phyloP scores from a whole-genome alignment of 2,329 filamentous ascomycete species.

The Hypoxylon sp. region DNA sequence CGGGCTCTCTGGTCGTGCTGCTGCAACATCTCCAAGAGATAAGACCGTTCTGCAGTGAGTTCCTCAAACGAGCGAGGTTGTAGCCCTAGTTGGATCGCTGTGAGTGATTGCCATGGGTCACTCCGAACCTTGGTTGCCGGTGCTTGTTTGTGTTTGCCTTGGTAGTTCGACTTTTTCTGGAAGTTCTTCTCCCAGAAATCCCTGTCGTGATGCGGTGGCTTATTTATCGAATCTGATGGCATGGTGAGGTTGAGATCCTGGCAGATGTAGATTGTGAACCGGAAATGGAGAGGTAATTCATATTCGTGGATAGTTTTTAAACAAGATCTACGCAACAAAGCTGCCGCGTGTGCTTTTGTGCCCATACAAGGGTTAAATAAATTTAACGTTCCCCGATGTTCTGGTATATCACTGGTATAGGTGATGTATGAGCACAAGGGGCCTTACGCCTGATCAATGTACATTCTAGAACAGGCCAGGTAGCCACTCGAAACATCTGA shows the following conservation, averaged over 20 bases:
- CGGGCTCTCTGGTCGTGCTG: slow-evolving; percentile 54
- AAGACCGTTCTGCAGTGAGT: slow-evolving; percentile 60
- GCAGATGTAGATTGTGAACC: background rate
- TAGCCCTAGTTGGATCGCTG: slow-evolving; percentile 47
- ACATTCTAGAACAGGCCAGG: background rate
- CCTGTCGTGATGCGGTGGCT: background rate
- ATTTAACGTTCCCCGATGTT: slow-evolving; percentile 18
- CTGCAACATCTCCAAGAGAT: slow-evolving; percentile 58
- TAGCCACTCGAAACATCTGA: slow-evolving; percentile 6
- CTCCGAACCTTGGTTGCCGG: slow-evolving; percentile 15
- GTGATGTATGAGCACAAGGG: background rate
- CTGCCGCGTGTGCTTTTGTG: too few relatives aligned
- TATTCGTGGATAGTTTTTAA: slow-evolving; percentile 3
- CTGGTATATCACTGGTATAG: slow-evolving; percentile 6
- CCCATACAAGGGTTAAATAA: slow-evolving; percentile 6
- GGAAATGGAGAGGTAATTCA: background rate
- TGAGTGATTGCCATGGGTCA: slow-evolving; percentile 30
- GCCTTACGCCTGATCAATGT: slow-evolving; percentile 3
- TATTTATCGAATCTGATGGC: slow-evolving; percentile 5
- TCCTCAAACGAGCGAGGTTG: slow-evolving; percentile 56
- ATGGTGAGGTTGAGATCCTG: slow-evolving; percentile 10
- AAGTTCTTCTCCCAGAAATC: background rate
- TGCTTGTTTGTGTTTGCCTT: background rate
- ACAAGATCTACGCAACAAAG: slow-evolving; percentile 12
- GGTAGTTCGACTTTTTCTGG: background rate